These are phyloP conservation scores for Aspergillus coremiiformis DNA, from an alignment of 495 filamentous ascomycete genomes.

Conservation along the genomic window DNA sequence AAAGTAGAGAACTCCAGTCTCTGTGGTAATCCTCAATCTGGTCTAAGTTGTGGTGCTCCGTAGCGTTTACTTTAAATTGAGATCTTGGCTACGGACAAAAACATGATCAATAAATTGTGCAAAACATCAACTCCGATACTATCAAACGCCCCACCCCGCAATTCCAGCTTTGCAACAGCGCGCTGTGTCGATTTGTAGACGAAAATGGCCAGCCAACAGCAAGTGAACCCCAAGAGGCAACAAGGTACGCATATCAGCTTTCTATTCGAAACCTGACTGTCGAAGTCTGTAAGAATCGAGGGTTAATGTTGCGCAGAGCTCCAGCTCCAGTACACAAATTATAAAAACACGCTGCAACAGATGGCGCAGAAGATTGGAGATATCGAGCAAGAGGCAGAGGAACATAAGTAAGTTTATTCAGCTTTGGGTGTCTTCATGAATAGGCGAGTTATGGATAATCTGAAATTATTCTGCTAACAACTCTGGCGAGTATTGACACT, in stretches of 20 bases:
- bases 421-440: background rate
- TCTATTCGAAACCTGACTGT: slow-evolving; percentile 13
- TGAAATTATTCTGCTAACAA: background rate
- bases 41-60: background rate
- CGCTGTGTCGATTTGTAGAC: slow-evolving; percentile 3
- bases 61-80: background rate
- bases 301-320: slow-evolving; percentile 57
- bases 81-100: background rate
- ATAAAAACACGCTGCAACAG: slow-evolving; percentile 90
- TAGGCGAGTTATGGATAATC: background rate
- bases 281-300: slow-evolving; percentile 11
- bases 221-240: slow-evolving; percentile 61
- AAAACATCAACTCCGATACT: slow-evolving; percentile 6
- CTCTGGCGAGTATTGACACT: slow-evolving; percentile 7
- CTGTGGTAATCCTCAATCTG: background rate
- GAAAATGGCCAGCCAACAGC: slow-evolving; percentile 39
- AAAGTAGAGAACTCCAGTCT: too few relatives aligned
- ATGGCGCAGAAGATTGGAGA: slow-evolving; percentile 94
- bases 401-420: slow-evolving; percentile 74
- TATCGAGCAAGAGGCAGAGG: slow-evolving; percentile 92
- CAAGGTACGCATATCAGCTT: slow-evolving; percentile 55
- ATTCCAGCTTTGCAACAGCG: slow-evolving; percentile 28
- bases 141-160: slow-evolving; percentile 30
- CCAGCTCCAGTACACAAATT: slow-evolving; percentile 86
- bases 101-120: background rate